Conservation (phyloP, 345 rosid species). For the Murraya paniculata region DNA sequence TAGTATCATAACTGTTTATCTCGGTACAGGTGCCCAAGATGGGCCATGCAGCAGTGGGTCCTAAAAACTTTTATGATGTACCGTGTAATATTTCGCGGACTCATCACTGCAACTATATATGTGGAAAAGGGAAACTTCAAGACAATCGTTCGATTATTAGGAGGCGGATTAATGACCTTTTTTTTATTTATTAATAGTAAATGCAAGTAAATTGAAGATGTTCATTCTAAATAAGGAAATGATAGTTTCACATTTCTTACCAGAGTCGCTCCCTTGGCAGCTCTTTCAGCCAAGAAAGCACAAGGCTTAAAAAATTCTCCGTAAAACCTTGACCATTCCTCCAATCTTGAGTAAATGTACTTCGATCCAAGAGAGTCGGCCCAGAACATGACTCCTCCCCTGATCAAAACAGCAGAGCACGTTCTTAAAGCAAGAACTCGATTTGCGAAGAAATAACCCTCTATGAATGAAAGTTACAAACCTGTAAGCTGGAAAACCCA, state of each 20-base stretch:
- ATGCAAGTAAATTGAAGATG: too few relatives aligned
- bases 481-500: slow-evolving; percentile 98
- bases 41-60: background rate
- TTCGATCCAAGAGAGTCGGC: slow-evolving; percentile 82
- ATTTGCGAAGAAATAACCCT: background rate
- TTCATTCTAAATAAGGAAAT: background rate
- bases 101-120: too few relatives aligned
- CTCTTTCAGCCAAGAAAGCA: slow-evolving; percentile 77
- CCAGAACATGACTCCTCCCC: slow-evolving; percentile 98
- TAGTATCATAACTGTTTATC: background rate
- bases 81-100: background rate
- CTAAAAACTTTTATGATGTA: background rate
- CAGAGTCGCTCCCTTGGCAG: slow-evolving; percentile 66
- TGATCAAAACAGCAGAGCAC: slow-evolving; percentile 26
- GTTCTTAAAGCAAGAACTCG: slow-evolving; percentile 6
- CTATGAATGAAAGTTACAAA: slow-evolving; percentile 14
- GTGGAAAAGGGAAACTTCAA: too few relatives aligned
- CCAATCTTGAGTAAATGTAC: slow-evolving; percentile 62
- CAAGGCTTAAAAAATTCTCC: slow-evolving; percentile 97
- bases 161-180: too few relatives aligned
- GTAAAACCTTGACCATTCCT: slow-evolving; percentile 72
- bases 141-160: too few relatives aligned
- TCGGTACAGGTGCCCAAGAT: background rate
- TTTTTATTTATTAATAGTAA: too few relatives aligned
- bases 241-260: slow-evolving; percentile 29